phyloP scores from a whole-genome alignment of 2,329 filamentous ascomycete genomes.

The Xylariales sp. region DNA sequence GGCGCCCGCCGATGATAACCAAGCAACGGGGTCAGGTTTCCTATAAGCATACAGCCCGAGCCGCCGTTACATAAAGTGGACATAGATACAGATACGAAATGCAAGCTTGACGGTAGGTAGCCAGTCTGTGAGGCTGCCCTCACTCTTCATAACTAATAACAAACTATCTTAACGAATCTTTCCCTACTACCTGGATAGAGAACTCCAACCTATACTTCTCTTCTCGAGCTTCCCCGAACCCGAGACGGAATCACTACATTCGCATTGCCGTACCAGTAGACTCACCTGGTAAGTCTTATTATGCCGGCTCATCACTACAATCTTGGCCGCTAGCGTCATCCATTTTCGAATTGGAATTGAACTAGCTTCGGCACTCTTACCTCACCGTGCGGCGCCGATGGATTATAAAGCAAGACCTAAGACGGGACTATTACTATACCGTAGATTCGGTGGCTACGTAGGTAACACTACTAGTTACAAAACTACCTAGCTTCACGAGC shows the following conservation, averaged over 20 bases:
- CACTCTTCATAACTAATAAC: slow-evolving; percentile 3
- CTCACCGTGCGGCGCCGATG: slow-evolving; percentile 13
- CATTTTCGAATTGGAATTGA: slow-evolving; percentile 12
- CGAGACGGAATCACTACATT: background rate
- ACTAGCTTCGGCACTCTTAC: slow-evolving; percentile 26
- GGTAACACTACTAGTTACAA: slow-evolving; percentile 13
- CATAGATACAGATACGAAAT: slow-evolving; percentile 30
- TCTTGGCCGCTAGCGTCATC: slow-evolving; percentile 14
- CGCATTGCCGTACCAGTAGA: background rate
- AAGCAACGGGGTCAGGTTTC: slow-evolving; percentile 4
- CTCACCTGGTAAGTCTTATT: background rate
- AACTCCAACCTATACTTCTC: slow-evolving; percentile 5
- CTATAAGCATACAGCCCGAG: slow-evolving; percentile 5
- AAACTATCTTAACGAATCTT: background rate
- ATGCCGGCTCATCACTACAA: slow-evolving; percentile 1
- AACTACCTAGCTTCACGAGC: slow-evolving; percentile 11
- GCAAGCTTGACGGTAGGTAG: slow-evolving; percentile 17
- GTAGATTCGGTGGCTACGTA: background rate
- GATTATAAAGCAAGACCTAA: slow-evolving; percentile 9
- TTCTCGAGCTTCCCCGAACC: background rate
- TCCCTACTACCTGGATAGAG: slow-evolving; percentile 4
- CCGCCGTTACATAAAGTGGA: slow-evolving; percentile 8
- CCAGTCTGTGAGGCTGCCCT: background rate
- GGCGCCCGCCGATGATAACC: slow-evolving; percentile 22
- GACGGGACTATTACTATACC: slow-evolving; percentile 13